phyloP scores from a whole-genome alignment of 176 grass and related monocot genomes.

The Oryza coarctata region DNA sequence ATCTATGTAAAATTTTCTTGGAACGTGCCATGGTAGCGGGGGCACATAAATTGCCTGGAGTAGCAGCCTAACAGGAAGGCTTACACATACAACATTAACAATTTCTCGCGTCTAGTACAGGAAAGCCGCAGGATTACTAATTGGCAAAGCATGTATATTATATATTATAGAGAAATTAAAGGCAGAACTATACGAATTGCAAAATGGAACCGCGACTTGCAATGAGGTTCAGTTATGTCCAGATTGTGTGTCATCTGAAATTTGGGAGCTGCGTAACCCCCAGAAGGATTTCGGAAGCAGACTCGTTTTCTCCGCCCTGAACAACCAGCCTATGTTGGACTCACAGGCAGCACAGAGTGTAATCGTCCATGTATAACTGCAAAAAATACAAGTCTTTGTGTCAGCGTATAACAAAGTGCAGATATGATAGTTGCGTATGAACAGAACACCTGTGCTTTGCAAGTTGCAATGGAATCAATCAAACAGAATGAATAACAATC shows the following conservation, averaged over 20 bases:
- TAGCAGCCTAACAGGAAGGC: no score
- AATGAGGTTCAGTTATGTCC: not conserved
- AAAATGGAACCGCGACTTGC: not conserved
- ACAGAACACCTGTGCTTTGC: not conserved
- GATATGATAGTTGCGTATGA: not conserved
- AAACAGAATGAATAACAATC: not conserved
- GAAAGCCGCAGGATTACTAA: not conserved
- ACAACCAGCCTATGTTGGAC: slow-evolving; percentile 77
- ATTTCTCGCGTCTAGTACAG: not conserved
- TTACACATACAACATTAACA: no score
- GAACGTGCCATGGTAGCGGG: not conserved
- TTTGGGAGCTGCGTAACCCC: slow-evolving; percentile 67
- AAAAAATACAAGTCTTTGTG: not conserved
- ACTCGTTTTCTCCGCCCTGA: slow-evolving; percentile 61
- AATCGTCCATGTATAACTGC: slow-evolving; percentile 81
- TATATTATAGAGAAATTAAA: not conserved
- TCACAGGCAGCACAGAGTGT: slow-evolving; percentile 55
- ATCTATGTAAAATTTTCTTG: not conserved
- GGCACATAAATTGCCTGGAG: not conserved
- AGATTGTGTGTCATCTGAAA: slow-evolving; percentile 58
- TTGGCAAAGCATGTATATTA: not conserved
- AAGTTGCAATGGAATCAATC: slow-evolving; percentile 13
- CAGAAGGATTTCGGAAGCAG: slow-evolving; percentile 86
- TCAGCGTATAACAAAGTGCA: not conserved
- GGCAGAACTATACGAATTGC: not conserved